A percentile compares a stretch with the other conserved stretches of the same genome.
Conservation (phyloP, 108 stramenopile genomes). For the Hondaea fermentalgiana region DNA sequence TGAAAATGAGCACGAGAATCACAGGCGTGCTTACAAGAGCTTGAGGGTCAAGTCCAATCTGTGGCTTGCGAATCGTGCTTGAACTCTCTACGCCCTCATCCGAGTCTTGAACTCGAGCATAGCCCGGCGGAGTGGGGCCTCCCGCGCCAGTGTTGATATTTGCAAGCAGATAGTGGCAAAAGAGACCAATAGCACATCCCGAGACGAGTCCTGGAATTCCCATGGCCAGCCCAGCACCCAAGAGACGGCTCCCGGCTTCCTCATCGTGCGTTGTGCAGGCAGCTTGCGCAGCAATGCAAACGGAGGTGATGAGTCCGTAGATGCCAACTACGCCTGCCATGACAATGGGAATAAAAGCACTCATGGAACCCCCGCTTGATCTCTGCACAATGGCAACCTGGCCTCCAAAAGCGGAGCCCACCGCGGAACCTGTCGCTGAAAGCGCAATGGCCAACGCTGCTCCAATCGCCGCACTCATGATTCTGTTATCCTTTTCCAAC, state of each 20-base stretch:
- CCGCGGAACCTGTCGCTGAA: not conserved
- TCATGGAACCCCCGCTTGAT: not conserved
- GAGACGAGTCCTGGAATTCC: constrained; percentile 90
- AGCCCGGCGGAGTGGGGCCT: not conserved
- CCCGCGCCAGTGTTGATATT: not conserved
- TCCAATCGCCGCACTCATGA: not conserved
- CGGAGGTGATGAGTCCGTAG: constrained; percentile 97
- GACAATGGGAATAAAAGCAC: constrained; percentile 82
- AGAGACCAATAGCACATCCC: constrained; percentile 94
- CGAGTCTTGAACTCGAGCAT: constrained; percentile 76
- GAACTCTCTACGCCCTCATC: constrained; percentile 69
- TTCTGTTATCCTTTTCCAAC: no score
- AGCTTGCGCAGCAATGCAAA: constrained; percentile 58
- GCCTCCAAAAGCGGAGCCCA: not conserved
- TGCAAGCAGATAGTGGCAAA: not conserved
- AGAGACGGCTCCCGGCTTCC: constrained; percentile 84
- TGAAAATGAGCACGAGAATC: constrained; percentile 98
- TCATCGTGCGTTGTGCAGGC: not conserved
- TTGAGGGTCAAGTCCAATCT: constrained; percentile 85
- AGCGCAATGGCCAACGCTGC: not conserved
- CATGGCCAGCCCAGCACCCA: constrained; percentile 93
- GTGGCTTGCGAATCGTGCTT: no score
- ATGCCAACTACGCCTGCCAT: constrained; percentile 99
- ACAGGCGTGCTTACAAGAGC: constrained; percentile 80
- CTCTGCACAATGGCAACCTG: not conserved